Evolutionary conservation across 768 basidiomycete species (phyloP).

Genomic region (Hortiboletus flavorubellus): DNA sequence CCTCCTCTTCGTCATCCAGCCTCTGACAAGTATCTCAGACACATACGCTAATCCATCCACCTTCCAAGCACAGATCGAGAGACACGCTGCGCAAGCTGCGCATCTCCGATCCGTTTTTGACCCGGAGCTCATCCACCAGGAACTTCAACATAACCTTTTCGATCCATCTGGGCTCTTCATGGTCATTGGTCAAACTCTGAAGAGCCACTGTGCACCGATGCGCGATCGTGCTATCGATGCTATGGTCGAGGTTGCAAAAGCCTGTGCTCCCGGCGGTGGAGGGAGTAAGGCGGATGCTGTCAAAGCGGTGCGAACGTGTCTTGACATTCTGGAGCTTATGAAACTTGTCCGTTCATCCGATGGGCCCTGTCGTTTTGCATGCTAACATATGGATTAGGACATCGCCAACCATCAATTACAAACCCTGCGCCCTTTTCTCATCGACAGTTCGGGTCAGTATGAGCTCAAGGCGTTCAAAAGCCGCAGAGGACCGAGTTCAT

Average conservation of each 20-base stretch:
- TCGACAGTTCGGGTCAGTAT: conserved; percentile 73
- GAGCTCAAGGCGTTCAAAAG: conserved; percentile 76
- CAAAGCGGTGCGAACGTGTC: conserved; percentile 73
- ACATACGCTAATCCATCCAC: conserved; percentile 58
- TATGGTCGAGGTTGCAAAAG: conserved; percentile 71
- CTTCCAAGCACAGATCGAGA: conserved; percentile 56
- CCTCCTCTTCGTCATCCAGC: conserved; percentile 80
- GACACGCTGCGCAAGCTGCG: conserved; percentile 60
- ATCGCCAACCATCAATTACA: conserved; percentile 96
- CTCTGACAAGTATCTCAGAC: conserved; percentile 59
- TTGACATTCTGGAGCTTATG: conserved; percentile 93
- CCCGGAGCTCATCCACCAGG: conserved; percentile 76
- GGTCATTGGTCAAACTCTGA: conserved; percentile 76
- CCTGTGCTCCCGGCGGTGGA: conserved; percentile 50
- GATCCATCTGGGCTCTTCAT: conserved; percentile 77
- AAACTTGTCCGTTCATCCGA: conserved; percentile 66
- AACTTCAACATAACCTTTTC: conserved; percentile 72
- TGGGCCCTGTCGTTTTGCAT: conserved; percentile 10
- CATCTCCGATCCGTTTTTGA: conserved; percentile 77
- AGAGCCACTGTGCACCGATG: conserved; percentile 93
- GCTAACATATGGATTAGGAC: conserved; percentile 53
- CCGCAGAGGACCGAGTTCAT: conserved; percentile 43
- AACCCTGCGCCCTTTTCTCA: conserved; percentile 86
- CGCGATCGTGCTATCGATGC: conserved; percentile 78
- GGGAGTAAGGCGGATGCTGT: conserved; percentile 64